Evolutionary conservation across 2,329 filamentous ascomycete species (phyloP).

Genomic region (Chalaropsis ovoidea): DNA sequence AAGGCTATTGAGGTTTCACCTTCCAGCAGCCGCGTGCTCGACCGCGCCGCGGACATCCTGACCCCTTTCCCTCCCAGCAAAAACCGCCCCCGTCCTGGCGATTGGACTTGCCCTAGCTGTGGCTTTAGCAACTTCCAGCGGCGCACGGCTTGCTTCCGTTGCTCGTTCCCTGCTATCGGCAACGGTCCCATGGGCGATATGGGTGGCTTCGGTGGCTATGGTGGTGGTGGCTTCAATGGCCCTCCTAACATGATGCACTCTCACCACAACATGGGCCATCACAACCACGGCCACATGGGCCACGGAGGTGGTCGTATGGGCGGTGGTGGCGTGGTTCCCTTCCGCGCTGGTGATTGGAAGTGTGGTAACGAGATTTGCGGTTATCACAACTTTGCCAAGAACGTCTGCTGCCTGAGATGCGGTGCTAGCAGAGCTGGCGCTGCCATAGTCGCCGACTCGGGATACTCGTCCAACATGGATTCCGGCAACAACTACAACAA

Average conservation of each 20-base stretch:
- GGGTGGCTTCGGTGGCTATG: constrained; percentile 50
- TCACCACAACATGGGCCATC: constrained; percentile 39
- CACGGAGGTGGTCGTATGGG: constrained; percentile 61
- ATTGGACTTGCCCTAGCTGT: constrained; percentile 98
- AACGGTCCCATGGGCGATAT: constrained; percentile 56
- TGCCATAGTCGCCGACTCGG: constrained; percentile 86
- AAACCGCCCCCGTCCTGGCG: constrained; percentile 90
- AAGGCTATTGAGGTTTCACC: constrained; percentile 98
- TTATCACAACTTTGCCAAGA: constrained; percentile 99
- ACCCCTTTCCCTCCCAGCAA: constrained; percentile 97
- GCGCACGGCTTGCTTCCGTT: constrained; percentile 95
- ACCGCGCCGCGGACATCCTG: constrained; percentile 88
- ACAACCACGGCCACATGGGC: constrained; percentile 39
- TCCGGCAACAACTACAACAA: constrained; percentile 50
- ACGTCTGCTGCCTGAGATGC: constrained; percentile 92
- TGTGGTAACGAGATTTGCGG: constrained; percentile 94
- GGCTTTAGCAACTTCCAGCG: constrained; percentile 99
- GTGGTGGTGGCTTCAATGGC: constrained; percentile 53
- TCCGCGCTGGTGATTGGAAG: constrained; percentile 98
- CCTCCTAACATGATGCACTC: constrained; percentile 61
- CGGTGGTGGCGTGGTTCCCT: constrained; percentile 78
- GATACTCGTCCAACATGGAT: constrained; percentile 85
- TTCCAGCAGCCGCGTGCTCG: constrained; percentile 90
- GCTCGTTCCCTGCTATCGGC: constrained; percentile 92
- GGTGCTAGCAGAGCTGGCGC: constrained; percentile 89